A percentile compares a stretch with the other conserved stretches of the same genome.
Evolutionary conservation across 2,329 filamentous ascomycete genomes (phyloP).

Genomic region (Sclerotiophoma versabilis): DNA sequence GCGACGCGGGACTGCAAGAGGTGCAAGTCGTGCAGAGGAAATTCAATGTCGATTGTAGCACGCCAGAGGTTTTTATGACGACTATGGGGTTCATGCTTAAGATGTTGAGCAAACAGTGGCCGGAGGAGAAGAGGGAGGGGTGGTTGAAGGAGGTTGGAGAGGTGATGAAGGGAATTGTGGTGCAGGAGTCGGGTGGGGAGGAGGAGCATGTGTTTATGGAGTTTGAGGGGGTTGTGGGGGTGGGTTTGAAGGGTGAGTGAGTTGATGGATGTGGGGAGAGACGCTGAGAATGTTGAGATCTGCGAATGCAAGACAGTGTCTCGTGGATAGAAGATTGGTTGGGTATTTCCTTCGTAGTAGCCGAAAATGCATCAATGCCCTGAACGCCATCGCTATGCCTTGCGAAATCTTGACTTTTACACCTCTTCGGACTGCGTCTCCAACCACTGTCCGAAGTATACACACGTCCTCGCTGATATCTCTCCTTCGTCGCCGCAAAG

Average conservation of each 20-base stretch:
- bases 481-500: slow-evolving; percentile 90
- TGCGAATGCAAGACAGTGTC: neutral
- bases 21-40: slow-evolving; percentile 22
- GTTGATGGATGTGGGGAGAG: neutral
- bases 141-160: slow-evolving; percentile 13
- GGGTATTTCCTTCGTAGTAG: slow-evolving; percentile 19
- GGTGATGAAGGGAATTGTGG: slow-evolving; percentile 17
- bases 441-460: slow-evolving; percentile 90
- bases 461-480: slow-evolving; percentile 87
- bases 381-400: slow-evolving; percentile 40
- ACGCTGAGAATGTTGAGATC: neutral
- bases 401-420: slow-evolving; percentile 8
- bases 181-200: slow-evolving; percentile 20
- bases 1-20: slow-evolving; percentile 22
- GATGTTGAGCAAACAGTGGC: slow-evolving; percentile 25
- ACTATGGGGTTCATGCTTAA: slow-evolving; percentile 29
- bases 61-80: slow-evolving; percentile 22
- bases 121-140: slow-evolving; percentile 23
- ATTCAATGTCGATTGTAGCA: slow-evolving; percentile 16
- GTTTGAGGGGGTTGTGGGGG: slow-evolving; percentile 24
- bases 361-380: slow-evolving; percentile 19
- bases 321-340: slow-evolving; percentile 1
- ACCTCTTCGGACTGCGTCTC: slow-evolving; percentile 41
- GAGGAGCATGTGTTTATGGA: slow-evolving; percentile 18
- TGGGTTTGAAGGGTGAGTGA: slow-evolving; percentile 24